Base-by-base conservation (phyloP, 176 grass and related monocot species). In the Juncus effusus region DNA sequence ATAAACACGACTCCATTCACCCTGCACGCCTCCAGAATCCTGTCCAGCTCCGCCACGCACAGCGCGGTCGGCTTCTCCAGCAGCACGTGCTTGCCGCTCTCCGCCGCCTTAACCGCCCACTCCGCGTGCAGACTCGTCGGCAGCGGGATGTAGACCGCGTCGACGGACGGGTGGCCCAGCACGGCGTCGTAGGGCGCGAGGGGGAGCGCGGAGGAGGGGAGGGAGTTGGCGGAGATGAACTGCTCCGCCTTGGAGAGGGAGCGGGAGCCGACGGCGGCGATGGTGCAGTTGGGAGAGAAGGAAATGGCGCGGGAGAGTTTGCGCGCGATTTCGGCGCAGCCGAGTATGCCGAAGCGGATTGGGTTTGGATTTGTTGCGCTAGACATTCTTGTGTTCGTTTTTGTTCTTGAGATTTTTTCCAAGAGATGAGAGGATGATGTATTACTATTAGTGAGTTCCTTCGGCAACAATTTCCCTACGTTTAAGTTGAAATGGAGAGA, bases 31-130 rank as follows among this genome's bases (percentile, higher is more conserved):
- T 71, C 76, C 50, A 94, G 85, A 61, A 94, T 89, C 42, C 50
- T 66, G 38, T 83, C 85, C 39, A 96, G 82, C 3, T 96, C 87
- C 12, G 79, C 84, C 41, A 82, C 74, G 70, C 76, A 85, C 4
- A 85, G 65, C 61, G 91, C 91, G 11, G 87, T 81, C 64, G 91
- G 91, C 78, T 91, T 96, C 82, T 96, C 91, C 59, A 96, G 82
- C 47, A 91, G 78, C 51, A 96, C 73, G 72, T 96, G 91, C 76
- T 91, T 91, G 3, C 87, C 81, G 10, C 59, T 49, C 36, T 74
- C 70, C 2, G 87, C 91, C 41, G 74, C 87, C 6, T 76, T 87
- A 8, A 79, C 76, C 51, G 84, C 91, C 91, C 87, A 96, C n/a
- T 3, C 59, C 10, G 77, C 56, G 76, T 85, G 91, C 73, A 95